These are phyloP conservation scores for Agapanthus africanus DNA, from an alignment of 106 monocot species.

Conservation along the genomic window DNA sequence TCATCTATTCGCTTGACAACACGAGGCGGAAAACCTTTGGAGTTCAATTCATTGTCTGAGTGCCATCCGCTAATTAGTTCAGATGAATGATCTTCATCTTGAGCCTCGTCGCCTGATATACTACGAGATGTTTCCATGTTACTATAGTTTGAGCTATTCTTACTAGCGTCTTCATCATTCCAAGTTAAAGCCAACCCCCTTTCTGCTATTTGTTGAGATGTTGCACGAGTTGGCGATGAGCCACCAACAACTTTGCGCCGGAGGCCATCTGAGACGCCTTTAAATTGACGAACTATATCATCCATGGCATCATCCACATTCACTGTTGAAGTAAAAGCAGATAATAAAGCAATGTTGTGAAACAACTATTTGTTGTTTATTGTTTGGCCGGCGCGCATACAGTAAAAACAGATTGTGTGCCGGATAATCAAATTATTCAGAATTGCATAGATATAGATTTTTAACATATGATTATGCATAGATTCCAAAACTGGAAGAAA, in stretches of 20 bases:
- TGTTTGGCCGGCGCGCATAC: no score
- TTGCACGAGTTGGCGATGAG: slow-evolving; percentile 34
- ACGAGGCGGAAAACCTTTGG: slow-evolving; percentile 58
- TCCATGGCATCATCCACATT: slow-evolving; percentile 99
- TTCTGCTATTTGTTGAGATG: slow-evolving; percentile 32
- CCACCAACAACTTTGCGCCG: slow-evolving; percentile 60
- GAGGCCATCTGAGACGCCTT: slow-evolving; percentile 24
- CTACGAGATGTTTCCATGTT: slow-evolving; percentile 51
- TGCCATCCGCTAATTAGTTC: slow-evolving; percentile 68
- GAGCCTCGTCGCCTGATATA: slow-evolving; percentile 75
- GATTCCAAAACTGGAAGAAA: no score
- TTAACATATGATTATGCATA: no score
- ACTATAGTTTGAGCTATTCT: slow-evolving; percentile 21
- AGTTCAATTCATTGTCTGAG: slow-evolving; percentile 79
- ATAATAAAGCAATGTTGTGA: not conserved
- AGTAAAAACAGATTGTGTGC: no score
- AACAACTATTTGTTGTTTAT: no score
- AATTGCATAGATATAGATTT: no score
- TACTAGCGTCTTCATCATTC: slow-evolving; percentile 47
- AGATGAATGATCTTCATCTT: slow-evolving; percentile 43
- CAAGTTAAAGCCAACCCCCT: slow-evolving; percentile 35
- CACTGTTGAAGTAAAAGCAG: slow-evolving; percentile 42
- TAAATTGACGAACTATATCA: slow-evolving; percentile 96
- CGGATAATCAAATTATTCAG: no score
- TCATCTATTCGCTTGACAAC: slow-evolving; percentile 30